phyloP scores from a whole-genome alignment of 2,329 filamentous ascomycete species.

The Fulvia fulva region DNA sequence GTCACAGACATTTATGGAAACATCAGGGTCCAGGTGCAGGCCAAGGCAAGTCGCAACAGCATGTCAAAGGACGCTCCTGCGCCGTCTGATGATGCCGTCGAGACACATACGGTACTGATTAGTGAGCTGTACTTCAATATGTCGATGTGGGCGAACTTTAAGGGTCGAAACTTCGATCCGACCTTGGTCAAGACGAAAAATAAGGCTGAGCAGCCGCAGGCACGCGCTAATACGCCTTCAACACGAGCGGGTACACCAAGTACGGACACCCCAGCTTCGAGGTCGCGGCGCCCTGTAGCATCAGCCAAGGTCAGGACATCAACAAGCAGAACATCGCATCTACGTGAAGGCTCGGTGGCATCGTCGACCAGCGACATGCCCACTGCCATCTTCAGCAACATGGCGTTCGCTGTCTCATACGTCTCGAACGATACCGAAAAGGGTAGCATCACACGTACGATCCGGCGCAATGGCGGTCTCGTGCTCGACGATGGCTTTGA shows the following conservation, averaged over 20 bases:
- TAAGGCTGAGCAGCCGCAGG: neutral
- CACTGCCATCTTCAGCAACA: constrained; percentile 62
- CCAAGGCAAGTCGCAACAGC: constrained; percentile 39
- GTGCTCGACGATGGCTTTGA: constrained; percentile 75
- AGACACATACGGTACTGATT: constrained; percentile 34
- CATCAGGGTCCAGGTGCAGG: constrained; percentile 37
- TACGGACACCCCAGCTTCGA: constrained; percentile 47
- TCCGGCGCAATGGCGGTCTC: constrained; percentile 66
- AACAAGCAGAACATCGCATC: constrained; percentile 13
- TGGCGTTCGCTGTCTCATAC: constrained; percentile 85
- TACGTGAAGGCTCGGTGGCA: constrained; percentile 27
- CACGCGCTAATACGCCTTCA: constrained; percentile 9
- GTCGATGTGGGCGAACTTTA: constrained; percentile 41
- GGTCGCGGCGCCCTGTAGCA: constrained; percentile 40
- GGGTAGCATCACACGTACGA: constrained; percentile 56
- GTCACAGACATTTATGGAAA: constrained; percentile 42
- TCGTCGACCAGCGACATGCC: constrained; percentile 8
- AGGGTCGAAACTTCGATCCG: constrained; percentile 36
- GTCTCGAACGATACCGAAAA: constrained; percentile 54
- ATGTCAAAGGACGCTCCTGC: constrained; percentile 17
- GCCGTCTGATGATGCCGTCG: constrained; percentile 28
- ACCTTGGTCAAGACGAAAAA: constrained; percentile 5
- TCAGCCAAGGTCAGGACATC: constrained; percentile 10
- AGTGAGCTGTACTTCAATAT: constrained; percentile 42
- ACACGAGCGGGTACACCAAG: constrained; percentile 34